Evolutionary conservation across 1,139 yeast species (phyloP).

Genomic region (Geotrichum cucujoidarum): DNA sequence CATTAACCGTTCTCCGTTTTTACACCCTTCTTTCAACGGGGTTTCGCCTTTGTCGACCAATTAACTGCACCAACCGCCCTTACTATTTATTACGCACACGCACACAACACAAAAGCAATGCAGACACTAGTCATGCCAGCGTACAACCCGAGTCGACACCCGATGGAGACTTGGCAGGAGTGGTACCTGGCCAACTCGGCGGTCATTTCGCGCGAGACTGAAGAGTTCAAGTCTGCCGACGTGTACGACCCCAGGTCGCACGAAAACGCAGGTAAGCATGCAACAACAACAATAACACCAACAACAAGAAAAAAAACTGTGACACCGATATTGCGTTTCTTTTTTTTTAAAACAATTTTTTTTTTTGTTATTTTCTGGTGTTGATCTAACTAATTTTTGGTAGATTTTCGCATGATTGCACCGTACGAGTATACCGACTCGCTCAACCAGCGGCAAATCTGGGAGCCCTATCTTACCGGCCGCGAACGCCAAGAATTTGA

Average conservation of each 20-base stretch:
- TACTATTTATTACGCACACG: no score
- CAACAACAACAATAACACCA: background rate
- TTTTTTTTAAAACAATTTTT: no score
- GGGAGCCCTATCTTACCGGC: constrained; percentile 36
- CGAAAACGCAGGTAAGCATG: constrained; percentile 1
- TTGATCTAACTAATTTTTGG: background rate
- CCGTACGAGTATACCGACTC: constrained; percentile 35
- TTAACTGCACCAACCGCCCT: no score
- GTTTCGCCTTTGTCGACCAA: no score
- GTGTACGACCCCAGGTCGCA: constrained; percentile 2
- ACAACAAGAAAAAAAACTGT: no score
- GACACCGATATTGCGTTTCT: background rate
- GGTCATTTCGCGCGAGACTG: constrained; percentile 16
- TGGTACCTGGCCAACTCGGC: constrained; percentile 30
- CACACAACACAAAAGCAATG: background rate
- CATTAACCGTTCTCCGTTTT: no score
- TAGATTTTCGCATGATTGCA: constrained; percentile 25
- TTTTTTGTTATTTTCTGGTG: background rate
- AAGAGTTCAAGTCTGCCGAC: background rate
- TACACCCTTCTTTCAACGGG: background rate
- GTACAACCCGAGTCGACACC: constrained; percentile 31
- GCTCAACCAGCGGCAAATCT: constrained; percentile 33
- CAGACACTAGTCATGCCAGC: constrained; percentile 18
- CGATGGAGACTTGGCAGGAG: constrained; percentile 35
- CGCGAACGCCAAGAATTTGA: constrained; percentile 34